A percentile compares a stretch with the other conserved stretches of the same genome.
phyloP scores from a whole-genome alignment of 78 protist species.

The Dictyostelium brefeldianum region DNA sequence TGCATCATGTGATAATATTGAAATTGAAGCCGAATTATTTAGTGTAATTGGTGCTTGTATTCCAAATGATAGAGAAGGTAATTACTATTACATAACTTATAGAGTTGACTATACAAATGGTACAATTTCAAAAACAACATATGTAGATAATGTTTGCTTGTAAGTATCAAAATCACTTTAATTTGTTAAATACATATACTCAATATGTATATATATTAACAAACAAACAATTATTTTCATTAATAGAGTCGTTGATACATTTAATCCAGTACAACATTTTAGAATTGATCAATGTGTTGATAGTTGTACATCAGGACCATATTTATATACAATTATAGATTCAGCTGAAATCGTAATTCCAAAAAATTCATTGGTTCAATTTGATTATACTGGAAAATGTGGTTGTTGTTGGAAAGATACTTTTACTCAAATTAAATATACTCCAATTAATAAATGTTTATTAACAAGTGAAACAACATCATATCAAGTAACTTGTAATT shows the following conservation, averaged over 20 bases:
- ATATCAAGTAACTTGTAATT: slow-evolving; percentile 5
- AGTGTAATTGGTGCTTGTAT: neutral
- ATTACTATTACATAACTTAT: neutral
- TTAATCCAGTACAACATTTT: neutral
- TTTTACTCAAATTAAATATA: neutral
- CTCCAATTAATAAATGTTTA: neutral
- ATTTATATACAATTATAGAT: neutral
- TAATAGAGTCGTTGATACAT: too few relatives aligned
- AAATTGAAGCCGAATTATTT: neutral
- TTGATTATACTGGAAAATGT: neutral
- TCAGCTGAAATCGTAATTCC: neutral
- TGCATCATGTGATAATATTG: neutral
- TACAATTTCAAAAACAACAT: neutral
- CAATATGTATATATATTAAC: neutral
- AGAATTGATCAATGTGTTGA: neutral
- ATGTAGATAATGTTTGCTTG: neutral
- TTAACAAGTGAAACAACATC: neutral
- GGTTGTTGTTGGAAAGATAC: neutral
- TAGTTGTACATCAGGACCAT: neutral
- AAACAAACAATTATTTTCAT: too few relatives aligned
- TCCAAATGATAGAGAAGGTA: neutral
- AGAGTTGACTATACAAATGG: neutral
- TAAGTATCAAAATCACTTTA: too few relatives aligned
- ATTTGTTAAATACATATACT: too few relatives aligned
- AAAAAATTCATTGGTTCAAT: neutral